These are phyloP conservation scores for Trichosanthes truncata DNA, from an alignment of 306 rosid species.

Conservation along the genomic window DNA sequence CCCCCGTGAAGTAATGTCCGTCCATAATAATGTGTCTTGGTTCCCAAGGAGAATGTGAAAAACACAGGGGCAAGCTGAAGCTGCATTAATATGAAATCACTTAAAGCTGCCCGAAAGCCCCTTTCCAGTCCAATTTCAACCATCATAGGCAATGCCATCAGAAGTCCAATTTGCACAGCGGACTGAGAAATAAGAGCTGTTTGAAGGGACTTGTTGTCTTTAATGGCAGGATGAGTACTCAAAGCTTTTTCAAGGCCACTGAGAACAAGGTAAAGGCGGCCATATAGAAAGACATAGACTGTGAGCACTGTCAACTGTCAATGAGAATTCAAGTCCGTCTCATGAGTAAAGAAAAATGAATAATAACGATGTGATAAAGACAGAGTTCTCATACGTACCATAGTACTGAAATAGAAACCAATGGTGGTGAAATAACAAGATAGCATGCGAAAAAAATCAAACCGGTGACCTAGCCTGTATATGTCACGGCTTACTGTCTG, in stretches of 20 bases:
- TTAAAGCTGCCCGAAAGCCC: conserved; percentile 77
- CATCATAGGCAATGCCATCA: conserved; percentile 92
- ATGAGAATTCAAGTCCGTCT: conserved; percentile 14
- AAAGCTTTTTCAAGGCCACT: conserved; percentile 75
- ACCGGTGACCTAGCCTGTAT: conserved; percentile 90
- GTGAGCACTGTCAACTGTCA: conserved; percentile 82
- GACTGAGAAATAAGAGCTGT: conserved; percentile 94
- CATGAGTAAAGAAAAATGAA: conserved; percentile 2
- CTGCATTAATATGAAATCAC: conserved; percentile 87
- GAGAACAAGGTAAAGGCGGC: conserved; percentile 88
- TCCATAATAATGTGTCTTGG: conserved; percentile 93
- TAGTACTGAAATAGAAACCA: conserved; percentile 91
- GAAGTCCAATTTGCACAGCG: conserved; percentile 80
- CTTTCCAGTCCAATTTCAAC: conserved; percentile 95
- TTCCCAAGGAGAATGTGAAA: conserved; percentile 92
- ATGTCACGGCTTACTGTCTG: conserved; percentile 95
- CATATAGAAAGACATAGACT: conserved; percentile 78
- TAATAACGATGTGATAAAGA: not conserved
- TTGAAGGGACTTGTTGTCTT: conserved; percentile 81
- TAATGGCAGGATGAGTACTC: conserved; percentile 38
- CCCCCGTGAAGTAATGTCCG: conserved; percentile 98
- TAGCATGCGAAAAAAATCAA: conserved; percentile 90
- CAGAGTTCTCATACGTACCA: conserved; percentile 43
- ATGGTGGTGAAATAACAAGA: conserved; percentile 78
- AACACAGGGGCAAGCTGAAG: conserved; percentile 84